Percentiles rank a stretch among this genome's conserved stretches.
These are phyloP conservation scores for Oidiodendron maius DNA, from an alignment of 495 filamentous ascomycete species.

Conservation along the genomic window DNA sequence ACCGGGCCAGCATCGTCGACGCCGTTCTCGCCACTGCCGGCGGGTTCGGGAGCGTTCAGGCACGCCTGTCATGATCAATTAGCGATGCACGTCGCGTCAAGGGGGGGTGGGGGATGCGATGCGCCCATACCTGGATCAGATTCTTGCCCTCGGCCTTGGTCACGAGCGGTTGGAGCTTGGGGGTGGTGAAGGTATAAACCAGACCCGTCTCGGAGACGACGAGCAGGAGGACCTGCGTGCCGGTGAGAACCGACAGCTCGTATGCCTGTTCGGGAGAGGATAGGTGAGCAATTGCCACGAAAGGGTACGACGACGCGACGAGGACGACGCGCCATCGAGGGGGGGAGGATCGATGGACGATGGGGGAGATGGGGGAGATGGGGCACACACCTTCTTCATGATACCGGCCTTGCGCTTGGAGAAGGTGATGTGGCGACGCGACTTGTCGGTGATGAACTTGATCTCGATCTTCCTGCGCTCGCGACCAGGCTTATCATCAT, in stretches of 20 bases:
- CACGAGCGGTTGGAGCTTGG: constrained; percentile 96
- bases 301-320: no score
- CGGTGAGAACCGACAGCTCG: constrained; percentile 94
- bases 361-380: no score
- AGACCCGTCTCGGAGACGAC: constrained; percentile 98
- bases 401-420: constrained; percentile 99
- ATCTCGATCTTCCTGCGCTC: constrained; percentile 99
- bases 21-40: constrained; percentile 80
- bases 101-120: no score
- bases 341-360: no score
- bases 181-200: constrained; percentile 99
- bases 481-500: constrained; percentile 96
- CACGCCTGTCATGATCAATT: constrained; percentile 76
- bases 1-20: constrained; percentile 64
- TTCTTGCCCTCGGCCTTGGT: constrained; percentile 99
- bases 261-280: constrained; percentile 81
- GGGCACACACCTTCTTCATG: constrained; percentile 94
- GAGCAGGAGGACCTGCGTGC: constrained; percentile 93
- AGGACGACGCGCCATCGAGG: no score
- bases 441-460: constrained; percentile 99
- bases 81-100: no score
- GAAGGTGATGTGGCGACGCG: constrained; percentile 98
- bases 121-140: constrained; percentile 79
- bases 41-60: constrained; percentile 93
- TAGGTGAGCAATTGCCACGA: no score